Evolutionary conservation across 257 asterid species (phyloP).

Genomic region (Phtheirospermum japonicum): DNA sequence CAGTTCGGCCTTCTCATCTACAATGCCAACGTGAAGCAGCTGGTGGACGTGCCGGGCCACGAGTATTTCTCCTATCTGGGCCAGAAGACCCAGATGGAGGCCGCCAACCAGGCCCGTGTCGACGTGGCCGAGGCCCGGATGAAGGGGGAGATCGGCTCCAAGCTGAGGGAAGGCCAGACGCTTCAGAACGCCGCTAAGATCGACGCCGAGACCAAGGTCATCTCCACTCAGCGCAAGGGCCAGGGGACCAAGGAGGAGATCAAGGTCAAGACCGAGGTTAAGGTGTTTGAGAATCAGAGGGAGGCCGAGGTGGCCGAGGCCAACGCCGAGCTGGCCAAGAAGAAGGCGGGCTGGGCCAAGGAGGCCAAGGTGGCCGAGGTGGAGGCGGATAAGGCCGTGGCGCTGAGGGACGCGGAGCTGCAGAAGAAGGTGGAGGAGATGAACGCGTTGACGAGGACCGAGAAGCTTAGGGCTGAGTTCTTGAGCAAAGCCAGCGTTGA

Average conservation of each 20-base stretch:
- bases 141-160: conserved; percentile 59
- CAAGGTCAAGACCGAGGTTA: conserved; percentile 44
- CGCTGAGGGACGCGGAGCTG: conserved; percentile 53
- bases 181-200: conserved; percentile 56
- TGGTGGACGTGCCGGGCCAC: conserved; percentile 64
- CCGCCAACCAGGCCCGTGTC: conserved; percentile 59
- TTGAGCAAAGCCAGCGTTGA: conserved; percentile 60
- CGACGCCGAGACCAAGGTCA: conserved; percentile 64
- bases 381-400: conserved; percentile 60
- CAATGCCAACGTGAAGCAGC: conserved; percentile 69
- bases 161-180: conserved; percentile 35
- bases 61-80: conserved; percentile 57
- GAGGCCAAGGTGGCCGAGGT: conserved; percentile 60
- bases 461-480: conserved; percentile 61
- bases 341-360: conserved; percentile 65
- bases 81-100: conserved; percentile 44
- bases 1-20: conserved; percentile 62
- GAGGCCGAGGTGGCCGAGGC: no score
- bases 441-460: conserved; percentile 52
- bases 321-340: conserved; percentile 33
- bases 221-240: conserved; percentile 52
- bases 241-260: conserved; percentile 58
- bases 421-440: conserved; percentile 57
- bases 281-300: conserved; percentile 49
- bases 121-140: conserved; percentile 62